A percentile compares a stretch with the other conserved stretches of the same genome.
phyloP scores from a whole-genome alignment of 805 yeast species.

The Ogataea glucozyma region DNA sequence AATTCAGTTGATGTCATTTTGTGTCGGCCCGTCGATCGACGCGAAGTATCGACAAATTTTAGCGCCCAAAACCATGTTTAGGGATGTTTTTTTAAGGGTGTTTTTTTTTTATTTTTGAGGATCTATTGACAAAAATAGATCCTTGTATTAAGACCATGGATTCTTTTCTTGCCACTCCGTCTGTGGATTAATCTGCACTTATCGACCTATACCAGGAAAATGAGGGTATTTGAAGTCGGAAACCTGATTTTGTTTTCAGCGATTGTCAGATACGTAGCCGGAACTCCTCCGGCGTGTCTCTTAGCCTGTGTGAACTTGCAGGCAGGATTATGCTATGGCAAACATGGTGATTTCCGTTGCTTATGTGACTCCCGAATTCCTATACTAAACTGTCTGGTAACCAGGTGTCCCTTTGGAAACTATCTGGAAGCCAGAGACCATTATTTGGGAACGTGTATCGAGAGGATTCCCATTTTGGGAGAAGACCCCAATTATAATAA shows the following conservation, averaged over 20 bases:
- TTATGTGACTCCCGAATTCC: slow-evolving; percentile 34
- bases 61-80: background rate
- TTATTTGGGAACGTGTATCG: slow-evolving; percentile 48
- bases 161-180: no score
- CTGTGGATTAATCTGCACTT: no score
- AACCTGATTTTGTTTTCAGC: background rate
- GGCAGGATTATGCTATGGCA: slow-evolving; percentile 23
- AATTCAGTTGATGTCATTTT: background rate
- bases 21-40: slow-evolving; percentile 2
- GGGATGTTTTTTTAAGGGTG: background rate
- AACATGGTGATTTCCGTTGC: slow-evolving; percentile 35
- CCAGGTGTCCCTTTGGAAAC: slow-evolving; percentile 43
- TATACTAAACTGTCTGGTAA: slow-evolving; percentile 42
- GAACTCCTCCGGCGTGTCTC: slow-evolving; percentile 31
- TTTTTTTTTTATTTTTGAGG: no score
- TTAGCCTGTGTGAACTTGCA: slow-evolving; percentile 24
- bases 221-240: background rate
- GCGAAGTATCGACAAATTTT: background rate
- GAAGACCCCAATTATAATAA: slow-evolving; percentile 27
- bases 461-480: slow-evolving; percentile 32
- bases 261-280: slow-evolving; percentile 1
- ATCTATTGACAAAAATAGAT: no score
- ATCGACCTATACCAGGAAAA: no score
- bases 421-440: slow-evolving; percentile 51
- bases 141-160: no score